Percentiles rank a stretch among this genome's conserved stretches.
These are phyloP conservation scores for Solanum raphanifolium DNA, from an alignment of 257 asterid genomes.

Conservation along the genomic window DNA sequence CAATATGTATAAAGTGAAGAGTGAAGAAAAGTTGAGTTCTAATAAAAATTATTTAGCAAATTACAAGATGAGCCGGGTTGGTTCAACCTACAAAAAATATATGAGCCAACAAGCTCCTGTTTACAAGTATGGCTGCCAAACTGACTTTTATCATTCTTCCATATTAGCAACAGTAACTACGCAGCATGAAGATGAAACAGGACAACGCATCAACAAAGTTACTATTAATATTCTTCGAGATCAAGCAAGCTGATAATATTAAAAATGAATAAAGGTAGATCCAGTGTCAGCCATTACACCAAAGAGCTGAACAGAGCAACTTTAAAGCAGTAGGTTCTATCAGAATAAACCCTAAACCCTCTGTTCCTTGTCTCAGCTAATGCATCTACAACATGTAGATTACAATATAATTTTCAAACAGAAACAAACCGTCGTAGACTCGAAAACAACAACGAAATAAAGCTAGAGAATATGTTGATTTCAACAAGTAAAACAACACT, in stretches of 20 bases:
- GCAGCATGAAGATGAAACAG: not conserved
- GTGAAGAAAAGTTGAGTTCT: not conserved
- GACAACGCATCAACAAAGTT: slow-evolving; percentile 6
- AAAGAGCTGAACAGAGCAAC: slow-evolving; percentile 2
- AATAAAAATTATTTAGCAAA: not conserved
- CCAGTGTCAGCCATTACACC: slow-evolving; percentile 19
- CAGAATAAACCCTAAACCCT: slow-evolving; percentile 19
- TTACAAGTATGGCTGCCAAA: not conserved
- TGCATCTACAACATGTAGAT: not conserved
- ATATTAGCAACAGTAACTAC: not conserved
- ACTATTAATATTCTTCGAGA: slow-evolving; percentile 15
- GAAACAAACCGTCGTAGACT: not conserved
- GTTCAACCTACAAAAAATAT: not conserved
- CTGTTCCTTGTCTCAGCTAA: not conserved
- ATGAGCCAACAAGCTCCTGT: not conserved
- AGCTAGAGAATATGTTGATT: not conserved
- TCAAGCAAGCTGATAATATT: not conserved
- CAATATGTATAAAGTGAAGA: not conserved
- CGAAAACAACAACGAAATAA: not conserved
- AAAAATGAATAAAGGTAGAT: slow-evolving; percentile 4
- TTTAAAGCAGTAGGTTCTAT: not conserved
- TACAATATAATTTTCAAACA: not conserved
- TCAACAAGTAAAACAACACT: not conserved
- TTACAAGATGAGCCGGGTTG: not conserved
- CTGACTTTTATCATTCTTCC: not conserved